phyloP scores from a whole-genome alignment of 139 green algal genomes.

The Dunaliella sp. region DNA sequence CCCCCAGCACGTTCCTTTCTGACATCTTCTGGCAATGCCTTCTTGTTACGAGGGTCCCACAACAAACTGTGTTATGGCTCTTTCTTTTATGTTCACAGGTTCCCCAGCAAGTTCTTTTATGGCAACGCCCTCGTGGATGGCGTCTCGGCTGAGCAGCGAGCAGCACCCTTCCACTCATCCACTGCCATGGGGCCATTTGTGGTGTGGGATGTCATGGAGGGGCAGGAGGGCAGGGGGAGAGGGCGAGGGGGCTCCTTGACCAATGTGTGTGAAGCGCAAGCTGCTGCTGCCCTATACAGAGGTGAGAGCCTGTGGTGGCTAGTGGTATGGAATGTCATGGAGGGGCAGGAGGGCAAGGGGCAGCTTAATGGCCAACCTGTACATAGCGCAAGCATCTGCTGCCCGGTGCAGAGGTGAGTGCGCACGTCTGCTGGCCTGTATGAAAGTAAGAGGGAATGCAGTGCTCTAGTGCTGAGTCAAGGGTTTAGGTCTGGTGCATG shows the following conservation, averaged over 20 bases:
- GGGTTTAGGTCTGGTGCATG: no score
- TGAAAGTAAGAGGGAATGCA: no score
- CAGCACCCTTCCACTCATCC: slow-evolving; percentile 48
- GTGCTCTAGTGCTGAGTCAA: no score
- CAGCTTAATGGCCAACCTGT: slow-evolving; percentile 44
- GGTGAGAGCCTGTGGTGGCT: no score
- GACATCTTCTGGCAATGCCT: no score
- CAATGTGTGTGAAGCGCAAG: slow-evolving; percentile 53
- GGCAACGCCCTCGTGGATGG: slow-evolving; percentile 43
- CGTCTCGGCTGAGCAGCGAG: slow-evolving; percentile 24
- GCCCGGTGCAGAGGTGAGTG: slow-evolving; percentile 34
- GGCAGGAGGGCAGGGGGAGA: slow-evolving; percentile 46
- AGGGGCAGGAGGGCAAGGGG: slow-evolving; percentile 52
- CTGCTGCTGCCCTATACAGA: slow-evolving; percentile 46
- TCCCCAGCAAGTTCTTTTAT: slow-evolving; percentile 70
- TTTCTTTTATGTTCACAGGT: slow-evolving; percentile 16
- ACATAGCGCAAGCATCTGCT: slow-evolving; percentile 60
- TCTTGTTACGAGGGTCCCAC: no score
- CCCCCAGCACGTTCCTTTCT: no score
- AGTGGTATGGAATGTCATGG: slow-evolving; percentile 42
- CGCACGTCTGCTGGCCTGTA: no score
- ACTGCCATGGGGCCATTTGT: slow-evolving; percentile 30
- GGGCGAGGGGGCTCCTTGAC: slow-evolving; percentile 39
- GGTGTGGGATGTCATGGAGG: slow-evolving; percentile 46
- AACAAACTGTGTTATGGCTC: no score